Conservation (phyloP, 345 rosid species). For the Streptanthus diversifolius region DNA sequence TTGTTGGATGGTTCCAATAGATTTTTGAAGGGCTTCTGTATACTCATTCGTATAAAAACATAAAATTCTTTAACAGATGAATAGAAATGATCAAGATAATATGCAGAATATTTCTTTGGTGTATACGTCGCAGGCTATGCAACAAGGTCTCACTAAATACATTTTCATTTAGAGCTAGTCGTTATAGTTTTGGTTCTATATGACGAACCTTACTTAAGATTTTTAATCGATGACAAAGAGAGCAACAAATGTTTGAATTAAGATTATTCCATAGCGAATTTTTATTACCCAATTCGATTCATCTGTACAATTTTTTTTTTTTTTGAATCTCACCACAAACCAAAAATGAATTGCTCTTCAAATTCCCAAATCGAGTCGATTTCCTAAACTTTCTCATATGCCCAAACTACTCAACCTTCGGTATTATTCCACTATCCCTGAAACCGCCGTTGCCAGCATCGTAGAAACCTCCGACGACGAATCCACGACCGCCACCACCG, state of each 20-base stretch:
- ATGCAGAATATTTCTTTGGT: background rate
- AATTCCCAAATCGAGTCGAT: background rate
- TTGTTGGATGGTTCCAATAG: too few relatives aligned
- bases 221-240: too few relatives aligned
- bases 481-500: conserved; percentile 39
- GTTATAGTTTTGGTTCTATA: background rate
- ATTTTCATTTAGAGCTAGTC: background rate
- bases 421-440: conserved; percentile 33
- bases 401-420: conserved; percentile 24
- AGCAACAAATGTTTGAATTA: background rate
- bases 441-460: conserved; percentile 9
- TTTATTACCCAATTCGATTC: conserved; percentile 2
- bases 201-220: too few relatives aligned
- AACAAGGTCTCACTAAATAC: background rate
- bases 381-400: conserved; percentile 10
- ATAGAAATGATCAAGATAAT: too few relatives aligned
- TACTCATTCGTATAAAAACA: background rate
- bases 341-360: conserved; percentile 28
- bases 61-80: background rate
- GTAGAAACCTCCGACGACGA: conserved; percentile 25
- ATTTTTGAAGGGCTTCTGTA: background rate
- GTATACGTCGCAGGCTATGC: background rate
- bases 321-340: background rate
- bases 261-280: conserved; percentile 13
- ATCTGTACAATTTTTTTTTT: conserved; percentile 19